Base-by-base conservation (phyloP, 2,329 filamentous ascomycete genomes). In the Nannizzia gypsea region DNA sequence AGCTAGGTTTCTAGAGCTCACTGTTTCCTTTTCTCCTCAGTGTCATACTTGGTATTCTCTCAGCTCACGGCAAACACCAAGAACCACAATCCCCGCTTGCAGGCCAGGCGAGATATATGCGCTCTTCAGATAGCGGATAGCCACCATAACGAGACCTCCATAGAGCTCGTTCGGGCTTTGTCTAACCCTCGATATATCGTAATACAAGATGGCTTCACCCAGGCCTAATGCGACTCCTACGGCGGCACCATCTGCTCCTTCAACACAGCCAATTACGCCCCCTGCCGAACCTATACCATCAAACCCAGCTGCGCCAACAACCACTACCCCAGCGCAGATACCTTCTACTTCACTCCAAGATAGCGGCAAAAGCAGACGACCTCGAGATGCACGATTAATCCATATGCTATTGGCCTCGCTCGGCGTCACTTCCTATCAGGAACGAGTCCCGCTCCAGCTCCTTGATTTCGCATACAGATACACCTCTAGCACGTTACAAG, bases 381-480 rank as follows among this genome's bases (percentile, higher is more conserved):
- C 77, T 24, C 75, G 77, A 64, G 78, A 80, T 65, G 75, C 78
- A 48, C 77, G 78, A 22, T 69, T 79, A 57, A 74, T 80, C 54
- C 77, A 80, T 63, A 77, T 79, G 68, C 71, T 80, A 46, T 76
- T 80, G 55, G 73, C 76, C 58, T 75, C 75, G 0, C 72, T 77
- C 24, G 78, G 78, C 40, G 75, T 80, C 50, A 76, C 71, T 15
- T 72, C 76, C 13, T 80, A 80, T 67, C 77, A 80, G 69, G 77
- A 80, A 64, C 76, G 77, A n/a, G 76, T 80, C 0, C 77, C 77
- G 1, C 70, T 80, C 2, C 77, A 80, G 64, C 74, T 80, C 42
- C 75, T 80, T 67, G 77, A 80, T 63, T 79, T 80, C 64, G 78
- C 77, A 56, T 78, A 80, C 71, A 75, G 78, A 59, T 81, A 81